Base-by-base conservation (phyloP, 2,329 filamentous ascomycete genomes). In the Sporothrix luriei region DNA sequence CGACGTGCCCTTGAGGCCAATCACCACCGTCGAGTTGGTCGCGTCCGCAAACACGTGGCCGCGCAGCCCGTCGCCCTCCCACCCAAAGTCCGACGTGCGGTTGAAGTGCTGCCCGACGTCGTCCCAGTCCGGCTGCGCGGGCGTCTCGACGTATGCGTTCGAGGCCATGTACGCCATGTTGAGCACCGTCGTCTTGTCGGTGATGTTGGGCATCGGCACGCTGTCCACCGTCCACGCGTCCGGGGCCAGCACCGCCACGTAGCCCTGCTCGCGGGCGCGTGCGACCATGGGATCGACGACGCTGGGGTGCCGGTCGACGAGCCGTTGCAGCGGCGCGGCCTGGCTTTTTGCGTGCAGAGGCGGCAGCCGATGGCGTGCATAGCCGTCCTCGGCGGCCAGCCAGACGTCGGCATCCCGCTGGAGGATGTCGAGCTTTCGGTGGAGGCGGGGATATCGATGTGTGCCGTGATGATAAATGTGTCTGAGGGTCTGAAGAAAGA, bases 391-490 rank as follows among this genome's bases (percentile, higher is more conserved):
- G 66, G 84, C 84, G 13, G 85, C 82, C 69, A 91, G 82, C 81
- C 86, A 90, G 59, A 94, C 81, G 46, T 84, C 80, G 19, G 89
- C 85, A 57, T 88, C 82, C 11, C 84, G 80, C 24, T 85, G 81
- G 54, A 77, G 72, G 43, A 97, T 82, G 78, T 98, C 93, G 72
- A 90, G 84, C 74, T 88, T 89, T 70, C 90, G 86, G 78, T 97
- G 92, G 19, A 97, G 86, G 5, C 84, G 80, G 2, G 94, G 94
- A 74, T 97, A 87, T 74, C 86, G 82, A 78, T 94, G 87, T 52
- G 92, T 91, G 70, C 94, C 94, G 80, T 97, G 94, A 78, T 97
- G 94, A 80, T 92, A 95, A 76, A 98, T 90, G 80, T 99, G 94
- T 75, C 93, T 90, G 69, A 99, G 86, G 7, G 85, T 88, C 82